Evolutionary conservation across 345 rosid genomes (phyloP), one percentile per base, ranked within the genome.

Genomic region (Acer negundo): DNA sequence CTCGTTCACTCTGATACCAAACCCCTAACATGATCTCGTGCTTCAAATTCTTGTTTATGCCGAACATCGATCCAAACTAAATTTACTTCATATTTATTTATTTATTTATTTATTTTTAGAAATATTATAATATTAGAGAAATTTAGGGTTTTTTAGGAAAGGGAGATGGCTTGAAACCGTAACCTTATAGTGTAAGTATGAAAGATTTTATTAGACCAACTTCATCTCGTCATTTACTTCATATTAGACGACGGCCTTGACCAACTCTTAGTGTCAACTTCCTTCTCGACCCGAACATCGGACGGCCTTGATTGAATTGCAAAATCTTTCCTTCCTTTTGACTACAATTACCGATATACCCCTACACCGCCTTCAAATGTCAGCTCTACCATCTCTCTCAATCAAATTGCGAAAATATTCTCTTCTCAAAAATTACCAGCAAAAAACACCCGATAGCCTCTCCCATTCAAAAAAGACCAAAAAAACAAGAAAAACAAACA

Each of bases 311-410:
- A 46, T 46, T 46, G 10, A 59, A 59, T 22, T 2, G 1, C 13
- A 7, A 19, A 59, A 59, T 56, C 16, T 11, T 49, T 12, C 58
- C 4, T 46, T 46, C 2, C 49, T 19, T 59, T n/a, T 59, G 11
- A 58, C 40, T 17, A 1, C 5, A 84, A 73, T 81, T 76, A 85
- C 88, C 22, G 72, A 72, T 16, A 20, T 81, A 47, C 77, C 89
- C 86, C 72, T 63, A 75, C 62, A 61, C 65, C 70, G 79, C 82
- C 73, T 65, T 16, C 55, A n/a, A 23, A 70, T 16, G 12, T 19
- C 68, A n/a, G 10, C 3, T 19, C 0, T n/a, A 6, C 70, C 44
- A 58, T 56, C 53, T 65, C 63, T 38, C 53, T 69, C 26, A 22
- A 38, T 47, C 70, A 2, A 6, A 51, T 19, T 78, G 1, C 51